Evolutionary conservation across 108 stramenopile genomes (phyloP), one percentile per base, ranked within the genome.

Genomic region (Craspedostauros australis): DNA sequence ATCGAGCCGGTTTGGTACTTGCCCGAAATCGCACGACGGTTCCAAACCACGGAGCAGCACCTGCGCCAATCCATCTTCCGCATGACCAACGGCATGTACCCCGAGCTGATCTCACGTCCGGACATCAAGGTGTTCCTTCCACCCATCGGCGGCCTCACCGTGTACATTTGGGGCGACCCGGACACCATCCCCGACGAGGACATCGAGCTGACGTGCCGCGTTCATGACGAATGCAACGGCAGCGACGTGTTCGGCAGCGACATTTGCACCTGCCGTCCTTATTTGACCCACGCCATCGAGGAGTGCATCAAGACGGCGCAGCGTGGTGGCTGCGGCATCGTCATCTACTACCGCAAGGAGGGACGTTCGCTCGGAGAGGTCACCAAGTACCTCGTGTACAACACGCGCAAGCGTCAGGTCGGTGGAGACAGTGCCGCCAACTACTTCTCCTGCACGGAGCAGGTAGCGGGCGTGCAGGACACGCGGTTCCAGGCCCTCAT

Each of bases 1-100:
- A 95, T 99, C 54, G 98, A 99, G 73, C 97, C 95, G 0, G 98
- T 98, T 36, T 99, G 98, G 98, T 94, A 99, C 67, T 72, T 99
- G 59, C 98, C 98, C 4, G 98, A 95, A 63, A 86, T 99, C 50
- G 96, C 98, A 18, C 73, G 94, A 27, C 89, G 98, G 36, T 99
- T 99, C 60, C 91, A 88, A 40, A 92, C 90, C 32, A 84, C 93
- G 2, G 98, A 99, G 73, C 36, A 67, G 2, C 57, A 74, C 44
- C 68, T 99, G 32, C 86, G 98, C 24, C 89, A 95, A 57, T 76
- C 86, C 18, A 93, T 99, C 47, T 99, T 99, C 68, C 82, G 82
- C 30, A 96, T 98, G 93, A 98, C 96, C 34, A 97, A 97, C 66
- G 96, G 74, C 36, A 99, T 99, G 96, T 99, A 98, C 68, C 98